Evolutionary conservation across 495 filamentous ascomycete genomes (phyloP), one percentile per base, ranked within the genome.

Genomic region (Penicillium crystallinum): DNA sequence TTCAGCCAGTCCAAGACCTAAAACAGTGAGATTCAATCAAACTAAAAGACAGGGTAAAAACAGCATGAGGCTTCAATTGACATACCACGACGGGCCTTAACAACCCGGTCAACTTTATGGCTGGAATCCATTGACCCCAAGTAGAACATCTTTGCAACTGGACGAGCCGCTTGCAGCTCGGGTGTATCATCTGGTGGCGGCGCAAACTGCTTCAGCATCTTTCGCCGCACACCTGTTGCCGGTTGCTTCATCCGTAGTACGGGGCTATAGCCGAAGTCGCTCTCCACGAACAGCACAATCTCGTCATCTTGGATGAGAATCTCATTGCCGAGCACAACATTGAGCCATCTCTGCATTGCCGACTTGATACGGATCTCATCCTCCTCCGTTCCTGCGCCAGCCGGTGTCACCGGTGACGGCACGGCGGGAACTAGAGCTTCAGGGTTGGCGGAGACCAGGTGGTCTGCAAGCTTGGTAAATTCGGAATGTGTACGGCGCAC

Each of bases 341-440:
- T 97, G 46, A 97, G 80, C 95, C 95, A 99, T 57, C 90, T 78
- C 66, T 99, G 95, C 78, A 99, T 81, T 0, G 86, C 78, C 0
- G 85, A 81, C 63, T 96, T 96, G 42, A 97, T 87, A 14, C 95
- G 81, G 15, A 80, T 72, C 71, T 99, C 95, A 59, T 99, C 95
- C 66, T 99, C 95, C 43, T 97, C 93, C 10, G 95, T 99, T 15
- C 95, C 95, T 10, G 90, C 90, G 17, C 95, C 95, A 15, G 95
- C 95, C 9, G 91, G 89, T 2, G 95, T 97, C 45, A 92, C 73
- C 5, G 91, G 80, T 15, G 91, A 88, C 34, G 95, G 95, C 6
- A 99, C 89, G 1, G 91, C 89, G n/a, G 95, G 95, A 14, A 99
- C 93, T n/a, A 97, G 76, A 21, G 91, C 89, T 73, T 99, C 95